Conservation (phyloP, 495 filamentous ascomycete genomes). For the Thermothielavioides terrestris region DNA sequence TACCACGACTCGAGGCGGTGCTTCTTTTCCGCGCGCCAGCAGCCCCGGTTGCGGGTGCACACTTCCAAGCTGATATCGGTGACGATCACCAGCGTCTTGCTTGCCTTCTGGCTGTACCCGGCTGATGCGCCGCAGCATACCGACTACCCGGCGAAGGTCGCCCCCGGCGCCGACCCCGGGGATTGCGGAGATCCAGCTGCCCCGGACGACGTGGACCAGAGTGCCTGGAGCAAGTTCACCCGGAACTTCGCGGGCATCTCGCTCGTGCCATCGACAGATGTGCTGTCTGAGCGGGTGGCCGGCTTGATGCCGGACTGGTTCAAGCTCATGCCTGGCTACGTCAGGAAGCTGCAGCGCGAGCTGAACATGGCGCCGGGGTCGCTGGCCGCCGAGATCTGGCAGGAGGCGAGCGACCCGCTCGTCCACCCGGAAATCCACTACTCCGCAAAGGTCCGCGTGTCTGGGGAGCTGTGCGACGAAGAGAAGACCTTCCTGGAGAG, state of each 20-base stretch:
- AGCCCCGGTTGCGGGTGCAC: constrained; percentile 6
- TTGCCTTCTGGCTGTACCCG: constrained; percentile 37
- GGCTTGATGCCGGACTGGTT: constrained; percentile 76
- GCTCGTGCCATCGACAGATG: constrained; percentile 41
- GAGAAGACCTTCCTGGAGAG: constrained; percentile 63
- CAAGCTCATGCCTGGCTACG: constrained; percentile 60
- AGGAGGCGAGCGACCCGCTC: constrained; percentile 73
- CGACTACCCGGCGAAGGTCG: neutral
- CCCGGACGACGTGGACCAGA: constrained; percentile 13
- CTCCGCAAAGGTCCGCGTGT: constrained; percentile 72
- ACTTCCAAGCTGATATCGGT: constrained; percentile 16
- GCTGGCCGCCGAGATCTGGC: constrained; percentile 86
- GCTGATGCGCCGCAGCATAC: constrained; percentile 20
- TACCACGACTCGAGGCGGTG: too few species aligned
- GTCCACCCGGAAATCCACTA: constrained; percentile 77
- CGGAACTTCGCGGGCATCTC: constrained; percentile 52
- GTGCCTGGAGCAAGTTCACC: constrained; percentile 53
- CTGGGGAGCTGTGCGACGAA: constrained; percentile 72
- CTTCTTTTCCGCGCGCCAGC: constrained; percentile 9
- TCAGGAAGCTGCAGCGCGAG: constrained; percentile 80
- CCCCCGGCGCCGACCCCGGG: neutral
- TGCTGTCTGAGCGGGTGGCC: constrained; percentile 56
- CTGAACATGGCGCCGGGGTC: constrained; percentile 78
- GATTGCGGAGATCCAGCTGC: constrained; percentile 3
- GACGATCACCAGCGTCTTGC: constrained; percentile 28